phyloP scores from a whole-genome alignment of 768 basidiomycete species.

The Holtermanniella nyarrowii region DNA sequence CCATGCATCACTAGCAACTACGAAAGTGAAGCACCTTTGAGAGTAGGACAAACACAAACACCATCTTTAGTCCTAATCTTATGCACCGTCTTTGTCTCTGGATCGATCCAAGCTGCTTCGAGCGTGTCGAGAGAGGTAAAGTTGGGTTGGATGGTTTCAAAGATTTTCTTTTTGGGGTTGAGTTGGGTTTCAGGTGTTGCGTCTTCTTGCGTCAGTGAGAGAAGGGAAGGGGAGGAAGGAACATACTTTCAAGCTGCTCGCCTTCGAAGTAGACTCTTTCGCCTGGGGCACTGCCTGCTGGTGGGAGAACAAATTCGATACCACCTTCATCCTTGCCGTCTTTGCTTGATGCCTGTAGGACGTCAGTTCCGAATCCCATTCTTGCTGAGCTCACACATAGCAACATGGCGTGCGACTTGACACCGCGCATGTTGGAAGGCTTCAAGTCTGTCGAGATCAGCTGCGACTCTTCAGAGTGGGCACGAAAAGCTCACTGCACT shows the following conservation, averaged over 20 bases:
- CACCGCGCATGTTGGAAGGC: constrained; percentile 90
- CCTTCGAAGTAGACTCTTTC: constrained; percentile 95
- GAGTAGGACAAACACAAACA: constrained; percentile 64
- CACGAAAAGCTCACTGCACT: constrained; percentile 17
- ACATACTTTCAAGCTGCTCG: constrained; percentile 65
- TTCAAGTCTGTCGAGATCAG: constrained; percentile 56
- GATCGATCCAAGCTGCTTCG: constrained; percentile 91
- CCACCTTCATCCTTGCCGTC: constrained; percentile 69
- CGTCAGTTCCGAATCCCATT: constrained; percentile 1
- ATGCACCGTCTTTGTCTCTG: constrained; percentile 64
- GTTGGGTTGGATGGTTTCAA: constrained; percentile 89
- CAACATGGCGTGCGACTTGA: constrained; percentile 98
- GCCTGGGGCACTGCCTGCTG: constrained; percentile 72
- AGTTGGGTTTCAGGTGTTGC: constrained; percentile 61
- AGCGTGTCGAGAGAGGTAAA: constrained; percentile 78
- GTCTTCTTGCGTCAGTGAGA: constrained; percentile 44
- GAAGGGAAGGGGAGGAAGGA: constrained; percentile 2
- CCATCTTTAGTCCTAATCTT: constrained; percentile 75
- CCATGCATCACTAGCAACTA: constrained; percentile 47
- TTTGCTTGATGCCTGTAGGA: constrained; percentile 59
- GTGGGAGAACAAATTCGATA: constrained; percentile 84
- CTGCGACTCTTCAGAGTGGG: constrained; percentile 12
- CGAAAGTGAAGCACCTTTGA: constrained; percentile 86
- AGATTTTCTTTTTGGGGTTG: constrained; percentile 98
- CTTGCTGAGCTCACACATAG: constrained; percentile 55